These are phyloP conservation scores for Plantago coronopus DNA, from an alignment of 305 asterid genomes.

Conservation along the genomic window DNA sequence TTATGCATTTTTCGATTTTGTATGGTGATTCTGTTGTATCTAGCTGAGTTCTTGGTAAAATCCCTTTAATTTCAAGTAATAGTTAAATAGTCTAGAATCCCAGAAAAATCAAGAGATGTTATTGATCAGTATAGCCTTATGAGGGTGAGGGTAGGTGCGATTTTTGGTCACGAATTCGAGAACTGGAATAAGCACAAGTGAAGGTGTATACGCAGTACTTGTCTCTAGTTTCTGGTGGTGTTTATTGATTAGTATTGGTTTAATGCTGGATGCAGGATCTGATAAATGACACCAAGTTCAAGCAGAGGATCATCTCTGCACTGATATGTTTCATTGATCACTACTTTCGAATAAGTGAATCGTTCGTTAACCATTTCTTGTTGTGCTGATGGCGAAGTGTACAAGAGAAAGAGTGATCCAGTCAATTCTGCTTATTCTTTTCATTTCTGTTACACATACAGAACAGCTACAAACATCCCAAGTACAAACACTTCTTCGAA, in stretches of 20 bases:
- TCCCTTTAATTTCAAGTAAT: background rate
- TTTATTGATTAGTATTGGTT: too few species aligned
- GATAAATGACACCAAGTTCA: too few species aligned
- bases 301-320: too few species aligned
- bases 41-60: background rate
- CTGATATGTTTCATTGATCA: too few species aligned
- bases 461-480: slow-evolving; percentile 50
- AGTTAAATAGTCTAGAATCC: slow-evolving; percentile 4
- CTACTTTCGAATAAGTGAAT: too few species aligned
- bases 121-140: too few species aligned
- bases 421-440: slow-evolving; percentile 28
- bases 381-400: slow-evolving; percentile 38
- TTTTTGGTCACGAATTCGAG: too few species aligned
- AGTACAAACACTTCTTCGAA: slow-evolving; percentile 43
- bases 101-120: background rate
- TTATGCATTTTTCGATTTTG: slow-evolving; percentile 5
- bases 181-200: too few species aligned
- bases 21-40: slow-evolving; percentile 3
- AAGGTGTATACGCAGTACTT: too few species aligned
- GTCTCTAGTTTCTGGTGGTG: too few species aligned
- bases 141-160: too few species aligned
- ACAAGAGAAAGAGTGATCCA: slow-evolving; percentile 17
- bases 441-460: slow-evolving; percentile 36
- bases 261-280: too few species aligned
- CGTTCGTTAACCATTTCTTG: background rate